Base-by-base conservation (phyloP, 2,329 filamentous ascomycete species). In the Camillea tinctor region DNA sequence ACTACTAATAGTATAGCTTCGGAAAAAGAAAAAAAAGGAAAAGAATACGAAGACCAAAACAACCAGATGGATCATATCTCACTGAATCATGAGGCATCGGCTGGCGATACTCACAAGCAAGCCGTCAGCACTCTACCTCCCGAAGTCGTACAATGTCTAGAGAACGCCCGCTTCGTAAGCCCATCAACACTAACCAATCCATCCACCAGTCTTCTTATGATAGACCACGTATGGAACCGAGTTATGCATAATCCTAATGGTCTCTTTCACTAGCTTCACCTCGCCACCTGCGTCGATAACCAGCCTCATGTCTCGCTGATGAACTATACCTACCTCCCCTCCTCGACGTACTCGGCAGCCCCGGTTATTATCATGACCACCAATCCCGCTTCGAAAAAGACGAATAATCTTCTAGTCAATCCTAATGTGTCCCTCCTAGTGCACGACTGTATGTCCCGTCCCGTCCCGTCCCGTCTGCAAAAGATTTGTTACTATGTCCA, bases 261-360 rank as follows among this genome's bases (percentile, higher is more conserved):
- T 7, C 2, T 23, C 30, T 17, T n/a, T 23, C 22, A 26, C 19
- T 71, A 97, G 93, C 92, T 99, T 67, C 95, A 99, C 77, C 89
- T 99, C 56, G 93, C 95, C 69, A 99, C 95, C 59, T 96, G 91
- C 75, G 87, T 87, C 68, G 83, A 90, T 67, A 90, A 95, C 71
- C 82, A 88, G 64, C 95, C 95, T 9, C 92, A 98, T 75, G 92
- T 98, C 66, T 96, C 93, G 44, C 87, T 99, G 66, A 99, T 99
- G 95, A 97, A 96, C 81, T 98, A 98, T 81, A 98, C 95, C 72
- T 98, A 97, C 78, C 89, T 99, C 21, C 90, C 93, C 48, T 87
- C 84, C 5, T 91, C 90, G 17, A 88, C 87, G 48, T 89, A 87
- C 75, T 84, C 85, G 48, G 72, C 83, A 55, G 77, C 80, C n/a